A percentile compares a stretch with the other conserved stretches of the same genome.
These are phyloP conservation scores for Phlyctochytrium arcticum DNA, from an alignment of 192 early-diverging fungal species.

Conservation along the genomic window DNA sequence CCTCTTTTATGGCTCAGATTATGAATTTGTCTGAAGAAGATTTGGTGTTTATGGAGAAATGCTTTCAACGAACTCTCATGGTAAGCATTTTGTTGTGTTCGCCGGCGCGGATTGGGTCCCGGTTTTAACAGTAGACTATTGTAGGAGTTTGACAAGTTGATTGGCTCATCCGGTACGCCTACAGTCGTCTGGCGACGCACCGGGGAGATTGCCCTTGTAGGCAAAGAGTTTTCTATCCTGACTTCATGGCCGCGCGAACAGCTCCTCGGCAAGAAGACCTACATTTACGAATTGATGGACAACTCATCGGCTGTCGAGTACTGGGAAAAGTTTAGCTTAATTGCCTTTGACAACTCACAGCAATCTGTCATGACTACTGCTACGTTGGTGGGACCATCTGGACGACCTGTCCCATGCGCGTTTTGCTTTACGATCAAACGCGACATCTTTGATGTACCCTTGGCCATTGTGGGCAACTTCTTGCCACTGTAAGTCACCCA, in stretches of 20 bases:
- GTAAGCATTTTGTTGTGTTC: slow-evolving; percentile 39
- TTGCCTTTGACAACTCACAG: slow-evolving; percentile 91
- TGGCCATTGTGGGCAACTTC: slow-evolving; percentile 51
- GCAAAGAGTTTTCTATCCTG: slow-evolving; percentile 92
- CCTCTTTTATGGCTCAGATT: slow-evolving; percentile 88
- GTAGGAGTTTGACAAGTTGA: slow-evolving; percentile 93
- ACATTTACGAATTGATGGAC: slow-evolving; percentile 93
- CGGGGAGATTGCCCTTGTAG: slow-evolving; percentile 91
- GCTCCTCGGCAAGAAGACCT: slow-evolving; percentile 71
- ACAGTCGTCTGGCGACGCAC: slow-evolving; percentile 96
- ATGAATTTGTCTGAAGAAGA: slow-evolving; percentile 94
- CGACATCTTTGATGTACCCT: slow-evolving; percentile 93
- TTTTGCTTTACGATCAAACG: slow-evolving; percentile 96
- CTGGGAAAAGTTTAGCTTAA: slow-evolving; percentile 90
- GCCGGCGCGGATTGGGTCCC: too few species aligned
- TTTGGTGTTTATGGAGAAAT: slow-evolving; percentile 94
- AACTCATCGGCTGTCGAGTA: slow-evolving; percentile 88
- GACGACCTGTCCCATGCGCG: slow-evolving; percentile 76
- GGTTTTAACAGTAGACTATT: neutral
- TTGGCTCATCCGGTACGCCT: slow-evolving; percentile 90
- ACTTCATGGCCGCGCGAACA: slow-evolving; percentile 88
- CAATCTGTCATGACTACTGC: slow-evolving; percentile 86
- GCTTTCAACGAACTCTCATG: slow-evolving; percentile 87
- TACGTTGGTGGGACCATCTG: slow-evolving; percentile 70
- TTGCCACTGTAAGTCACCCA: slow-evolving; percentile 30